Conservation (phyloP, 2,329 filamentous ascomycete genomes). For the Esteya vermicola region DNA sequence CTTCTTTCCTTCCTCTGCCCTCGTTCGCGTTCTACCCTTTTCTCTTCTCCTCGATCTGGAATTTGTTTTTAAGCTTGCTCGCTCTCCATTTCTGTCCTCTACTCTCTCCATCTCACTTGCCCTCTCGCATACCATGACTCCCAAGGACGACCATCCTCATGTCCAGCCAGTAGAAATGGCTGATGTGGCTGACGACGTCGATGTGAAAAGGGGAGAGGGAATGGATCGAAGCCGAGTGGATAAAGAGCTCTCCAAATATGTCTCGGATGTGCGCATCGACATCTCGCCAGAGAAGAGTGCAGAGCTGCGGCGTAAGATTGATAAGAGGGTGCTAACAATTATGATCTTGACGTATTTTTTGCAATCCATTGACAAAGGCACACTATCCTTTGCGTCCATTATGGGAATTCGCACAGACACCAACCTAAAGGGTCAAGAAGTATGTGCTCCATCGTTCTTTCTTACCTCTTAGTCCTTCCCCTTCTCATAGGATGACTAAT, state of each 20-base stretch:
- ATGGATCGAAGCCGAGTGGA: conserved; percentile 23
- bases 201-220: too few species aligned
- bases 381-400: conserved; percentile 48
- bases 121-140: too few species aligned
- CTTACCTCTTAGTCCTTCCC: neutral
- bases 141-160: too few species aligned
- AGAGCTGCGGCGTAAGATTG: conserved; percentile 49
- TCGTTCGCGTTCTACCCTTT: too few species aligned
- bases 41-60: too few species aligned
- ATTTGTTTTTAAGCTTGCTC: too few species aligned
- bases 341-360: conserved; percentile 66
- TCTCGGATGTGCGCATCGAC: conserved; percentile 36
- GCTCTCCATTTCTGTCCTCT: too few species aligned
- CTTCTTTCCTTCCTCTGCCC: too few species aligned
- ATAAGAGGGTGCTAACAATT: conserved; percentile 50
- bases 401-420: conserved; percentile 44
- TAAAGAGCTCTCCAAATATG: conserved; percentile 57
- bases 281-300: conserved; percentile 46
- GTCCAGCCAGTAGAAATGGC: too few species aligned
- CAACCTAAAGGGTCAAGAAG: conserved; percentile 23
- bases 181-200: too few species aligned
- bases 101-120: too few species aligned
- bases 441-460: conserved; percentile 3
- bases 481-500: neutral
- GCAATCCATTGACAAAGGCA: conserved; percentile 55